phyloP scores from a whole-genome alignment of 306 rosid genomes.

The Sindora glabra region DNA sequence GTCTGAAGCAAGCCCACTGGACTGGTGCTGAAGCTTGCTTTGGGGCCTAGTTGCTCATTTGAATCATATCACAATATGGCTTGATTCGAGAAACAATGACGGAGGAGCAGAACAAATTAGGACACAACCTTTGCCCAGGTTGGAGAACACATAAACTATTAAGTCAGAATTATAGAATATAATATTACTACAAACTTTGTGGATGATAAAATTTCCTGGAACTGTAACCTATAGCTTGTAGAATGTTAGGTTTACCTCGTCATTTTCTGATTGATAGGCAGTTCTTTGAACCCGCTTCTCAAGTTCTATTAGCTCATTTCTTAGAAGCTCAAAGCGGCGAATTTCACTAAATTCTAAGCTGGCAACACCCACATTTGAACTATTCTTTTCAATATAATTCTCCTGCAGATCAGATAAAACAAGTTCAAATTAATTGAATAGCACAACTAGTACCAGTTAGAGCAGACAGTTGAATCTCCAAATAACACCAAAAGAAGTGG shows the following conservation, averaged over 20 bases:
- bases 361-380: constrained; percentile 33
- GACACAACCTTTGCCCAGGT: too few relatives aligned
- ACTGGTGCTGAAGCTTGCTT: too few relatives aligned
- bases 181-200: too few relatives aligned
- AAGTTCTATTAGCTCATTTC: constrained; percentile 81
- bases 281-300: constrained; percentile 81
- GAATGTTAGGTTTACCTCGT: constrained; percentile 41
- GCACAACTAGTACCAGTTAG: constrained; percentile 13
- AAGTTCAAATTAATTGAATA: constrained; percentile 12
- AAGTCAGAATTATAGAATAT: too few relatives aligned
- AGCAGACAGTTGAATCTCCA: neutral
- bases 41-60: too few relatives aligned
- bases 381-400: constrained; percentile 39
- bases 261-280: constrained; percentile 63
- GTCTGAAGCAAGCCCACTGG: too few relatives aligned
- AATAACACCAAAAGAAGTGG: constrained; percentile 6
- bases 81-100: too few relatives aligned
- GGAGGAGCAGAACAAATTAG: too few relatives aligned
- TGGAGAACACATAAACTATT: too few relatives aligned
- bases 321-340: constrained; percentile 69
- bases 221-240: neutral
- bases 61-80: too few relatives aligned
- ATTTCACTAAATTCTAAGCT: constrained; percentile 63
- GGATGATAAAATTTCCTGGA: too few relatives aligned
- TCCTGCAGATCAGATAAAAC: constrained; percentile 49